Conservation (phyloP, 225 moss, liverwort and hornwort species). For the Sphagnum contortum region DNA sequence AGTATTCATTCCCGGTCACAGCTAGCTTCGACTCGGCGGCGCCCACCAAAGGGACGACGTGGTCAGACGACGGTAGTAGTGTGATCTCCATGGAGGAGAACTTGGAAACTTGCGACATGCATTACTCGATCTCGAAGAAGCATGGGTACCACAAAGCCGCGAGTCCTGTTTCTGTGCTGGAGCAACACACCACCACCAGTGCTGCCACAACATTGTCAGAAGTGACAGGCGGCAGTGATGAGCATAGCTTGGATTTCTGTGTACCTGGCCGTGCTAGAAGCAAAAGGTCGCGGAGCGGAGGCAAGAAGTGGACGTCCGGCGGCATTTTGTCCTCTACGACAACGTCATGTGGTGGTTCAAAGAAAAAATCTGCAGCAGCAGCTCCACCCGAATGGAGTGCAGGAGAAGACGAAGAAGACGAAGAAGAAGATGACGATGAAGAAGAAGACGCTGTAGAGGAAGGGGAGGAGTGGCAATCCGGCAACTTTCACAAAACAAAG, state of each 20-base stretch:
- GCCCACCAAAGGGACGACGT: too few relatives aligned
- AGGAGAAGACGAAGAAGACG: too few relatives aligned
- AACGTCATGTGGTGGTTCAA: conserved; percentile 31
- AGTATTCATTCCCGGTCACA: conserved; percentile 83
- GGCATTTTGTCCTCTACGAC: conserved; percentile 40
- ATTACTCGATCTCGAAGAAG: conserved; percentile 49
- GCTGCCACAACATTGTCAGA: conserved; percentile 67
- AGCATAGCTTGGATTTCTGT: conserved; percentile 55
- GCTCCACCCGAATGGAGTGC: conserved; percentile 20
- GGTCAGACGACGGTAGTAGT: too few relatives aligned
- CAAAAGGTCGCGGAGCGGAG: conserved; percentile 78
- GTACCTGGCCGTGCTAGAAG: conserved; percentile 89
- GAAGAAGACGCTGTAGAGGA: conserved; percentile 31
- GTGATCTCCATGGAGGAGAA: conserved; percentile 26
- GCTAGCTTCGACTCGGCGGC: too few relatives aligned
- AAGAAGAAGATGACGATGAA: too few relatives aligned
- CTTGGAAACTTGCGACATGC: conserved; percentile 4
- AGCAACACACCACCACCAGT: too few relatives aligned
- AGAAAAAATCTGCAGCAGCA: conserved; percentile 37
- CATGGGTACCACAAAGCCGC: too few relatives aligned
- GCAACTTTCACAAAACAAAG: conserved; percentile 32
- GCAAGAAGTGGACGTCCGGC: conserved; percentile 53
- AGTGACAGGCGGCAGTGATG: conserved; percentile 35
- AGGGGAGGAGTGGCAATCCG: conserved; percentile 30
- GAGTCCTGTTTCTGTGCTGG: conserved; percentile 83